A percentile compares a stretch with the other conserved stretches of the same genome.
These are phyloP conservation scores for Fusarium ramigenum DNA, from an alignment of 2,329 filamentous ascomycete species.

Conservation along the genomic window DNA sequence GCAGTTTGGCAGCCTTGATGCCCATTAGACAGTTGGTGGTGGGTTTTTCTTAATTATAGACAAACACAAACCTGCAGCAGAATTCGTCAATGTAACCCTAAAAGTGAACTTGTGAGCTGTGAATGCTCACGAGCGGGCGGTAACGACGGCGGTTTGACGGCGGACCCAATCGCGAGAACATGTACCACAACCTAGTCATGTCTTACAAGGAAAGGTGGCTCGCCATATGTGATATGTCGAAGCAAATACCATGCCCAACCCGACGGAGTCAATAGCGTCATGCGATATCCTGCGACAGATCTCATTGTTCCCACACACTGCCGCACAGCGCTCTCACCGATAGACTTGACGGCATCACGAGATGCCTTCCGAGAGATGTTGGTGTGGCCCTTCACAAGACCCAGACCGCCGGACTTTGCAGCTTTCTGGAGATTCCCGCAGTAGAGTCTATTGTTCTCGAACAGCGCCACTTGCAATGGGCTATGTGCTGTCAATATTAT, in stretches of 20 bases:
- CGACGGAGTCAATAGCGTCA: not conserved
- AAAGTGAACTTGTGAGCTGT: not conserved
- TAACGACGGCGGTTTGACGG: not conserved
- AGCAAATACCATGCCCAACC: not conserved
- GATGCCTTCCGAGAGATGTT: no score
- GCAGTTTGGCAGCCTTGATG: not conserved
- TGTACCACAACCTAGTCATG: not conserved
- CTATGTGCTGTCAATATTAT: not conserved
- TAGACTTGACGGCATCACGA: no score
- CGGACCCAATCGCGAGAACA: rapidly evolving
- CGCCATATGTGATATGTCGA: not conserved
- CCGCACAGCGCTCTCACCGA: not conserved
- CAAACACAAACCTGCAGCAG: not conserved
- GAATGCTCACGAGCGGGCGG: rapidly evolving
- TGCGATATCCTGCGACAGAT: not conserved
- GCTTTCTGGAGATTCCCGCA: not conserved
- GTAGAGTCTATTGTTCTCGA: not conserved
- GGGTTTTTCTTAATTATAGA: not conserved
- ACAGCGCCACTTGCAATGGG: not conserved
- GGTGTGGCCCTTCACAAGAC: not conserved
- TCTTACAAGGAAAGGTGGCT: rapidly evolving
- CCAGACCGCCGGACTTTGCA: rapidly evolving
- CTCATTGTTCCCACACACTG: not conserved
- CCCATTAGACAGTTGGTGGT: rapidly evolving
- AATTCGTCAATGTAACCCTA: not conserved